Base-by-base conservation (phyloP, 139 green algal species). In the Picochlorum sp. region DNA sequence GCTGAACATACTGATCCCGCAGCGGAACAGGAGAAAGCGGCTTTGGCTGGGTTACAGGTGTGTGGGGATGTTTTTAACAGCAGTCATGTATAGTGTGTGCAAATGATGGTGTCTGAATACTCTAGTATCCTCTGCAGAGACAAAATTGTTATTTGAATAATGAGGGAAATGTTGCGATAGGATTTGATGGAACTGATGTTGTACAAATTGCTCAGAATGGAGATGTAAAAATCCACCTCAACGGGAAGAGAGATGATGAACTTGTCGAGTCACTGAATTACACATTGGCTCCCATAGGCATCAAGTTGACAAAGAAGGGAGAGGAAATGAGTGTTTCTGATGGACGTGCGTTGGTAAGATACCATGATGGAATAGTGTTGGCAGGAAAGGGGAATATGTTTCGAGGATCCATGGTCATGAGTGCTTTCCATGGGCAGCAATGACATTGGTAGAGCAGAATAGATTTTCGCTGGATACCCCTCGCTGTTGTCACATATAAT, bases 281-380 rank as follows among this genome's bases (percentile, higher is more conserved):
- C n/a, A 30, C 60, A 21, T 10, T 66, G 24, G 0, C 18, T 38
- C 14, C 15, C 7, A 56, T 66, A 57, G 60, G 60, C 15, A 41
- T 66, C 21, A 41, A 30, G 16, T 21, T 66, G 16, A 59, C 60
- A 45, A 55, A 15, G 13, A 56, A 45, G 8, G 21, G 15, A 18
- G 60, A 8, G 4, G 47, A 59, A 13, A 59, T 45, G 60, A 66
- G 14, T 41, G 57, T 66, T 16, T 58, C 31, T 18, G 60, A 66
- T 57, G 60, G 60, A 59, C 21, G 23, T 44, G 20, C 31, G 0
- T 41, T 66, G 14, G 37, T 56, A 6, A 57, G 60, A 57, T 66
- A 34, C n/a, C 6, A 41, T 45, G 60, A 66, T 45, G 60, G 60
- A 4, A 31, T 66, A 4, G 60, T 66, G 21, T 20, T 66, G 10